Percentiles rank a stretch among this genome's conserved stretches.
Conservation (phyloP, 805 yeast genomes). For the Brettanomyces anomalus region DNA sequence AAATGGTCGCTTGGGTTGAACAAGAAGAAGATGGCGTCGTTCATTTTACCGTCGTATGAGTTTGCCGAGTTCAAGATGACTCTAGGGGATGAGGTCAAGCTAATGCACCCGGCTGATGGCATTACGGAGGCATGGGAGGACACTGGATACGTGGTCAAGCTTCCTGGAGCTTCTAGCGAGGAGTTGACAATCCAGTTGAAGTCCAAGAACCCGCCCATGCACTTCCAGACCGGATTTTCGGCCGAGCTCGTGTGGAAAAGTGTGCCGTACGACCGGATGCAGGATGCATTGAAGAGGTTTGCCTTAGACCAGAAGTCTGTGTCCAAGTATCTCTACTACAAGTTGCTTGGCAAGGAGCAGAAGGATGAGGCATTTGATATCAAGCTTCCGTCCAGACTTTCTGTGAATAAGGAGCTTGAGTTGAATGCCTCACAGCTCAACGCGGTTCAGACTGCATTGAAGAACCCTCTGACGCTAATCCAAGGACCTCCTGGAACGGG, state of each 20-base stretch:
- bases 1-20: conserved; percentile 66
- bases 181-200: conserved; percentile 64
- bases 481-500: conserved; percentile 99
- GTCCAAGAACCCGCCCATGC: conserved; percentile 45
- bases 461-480: conserved; percentile 67
- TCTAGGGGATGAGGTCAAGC: conserved; percentile 60
- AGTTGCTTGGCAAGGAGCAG: conserved; percentile 72
- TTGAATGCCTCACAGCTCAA: conserved; percentile 71
- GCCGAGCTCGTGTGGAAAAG: conserved; percentile 91
- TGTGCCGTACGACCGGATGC: conserved; percentile 76
- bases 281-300: conserved; percentile 59
- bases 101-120: too few species aligned
- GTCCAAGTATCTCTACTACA: conserved; percentile 62
- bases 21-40: conserved; percentile 59
- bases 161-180: conserved; percentile 60
- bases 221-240: conserved; percentile 56
- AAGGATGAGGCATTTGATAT: conserved; percentile 53
- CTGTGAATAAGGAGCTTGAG: conserved; percentile 58
- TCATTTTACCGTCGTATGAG: conserved; percentile 61
- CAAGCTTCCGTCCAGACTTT: conserved; percentile 49
- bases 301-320: conserved; percentile 65
- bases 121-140: conserved; percentile 50
- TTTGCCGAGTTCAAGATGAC: conserved; percentile 57
- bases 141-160: conserved; percentile 58
- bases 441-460: conserved; percentile 64